Percentiles rank a stretch among this genome's conserved stretches.
Evolutionary conservation across 1,284 basidiomycete species (phyloP).

Genomic region (Laetiporus sulphureus): DNA sequence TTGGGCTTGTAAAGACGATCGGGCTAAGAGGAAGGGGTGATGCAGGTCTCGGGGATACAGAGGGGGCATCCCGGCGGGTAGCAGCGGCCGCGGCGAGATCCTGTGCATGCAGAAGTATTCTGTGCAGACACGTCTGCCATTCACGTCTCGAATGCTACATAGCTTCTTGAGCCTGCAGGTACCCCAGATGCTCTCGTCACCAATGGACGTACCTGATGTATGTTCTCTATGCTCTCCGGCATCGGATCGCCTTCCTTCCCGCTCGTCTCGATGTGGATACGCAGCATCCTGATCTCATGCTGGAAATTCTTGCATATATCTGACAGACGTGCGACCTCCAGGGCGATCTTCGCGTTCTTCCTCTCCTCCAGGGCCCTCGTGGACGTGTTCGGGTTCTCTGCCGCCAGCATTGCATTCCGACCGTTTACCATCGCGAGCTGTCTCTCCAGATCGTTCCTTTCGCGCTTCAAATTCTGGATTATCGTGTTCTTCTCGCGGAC

Average conservation of each 20-base stretch:
- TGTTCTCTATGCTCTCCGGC: no score
- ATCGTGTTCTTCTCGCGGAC: constrained; percentile 51
- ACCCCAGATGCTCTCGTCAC: no score
- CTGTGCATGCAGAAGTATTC: no score
- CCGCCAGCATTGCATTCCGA: neutral
- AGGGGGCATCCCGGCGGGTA: neutral
- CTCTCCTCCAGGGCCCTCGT: constrained; percentile 4
- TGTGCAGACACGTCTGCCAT: no score
- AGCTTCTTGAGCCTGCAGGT: no score
- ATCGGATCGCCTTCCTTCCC: no score
- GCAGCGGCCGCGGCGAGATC: no score
- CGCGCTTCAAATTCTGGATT: constrained; percentile 43
- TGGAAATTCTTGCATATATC: constrained; percentile 33
- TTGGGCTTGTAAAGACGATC: no score
- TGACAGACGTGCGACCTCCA: constrained; percentile 33
- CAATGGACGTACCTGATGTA: no score
- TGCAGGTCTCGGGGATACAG: neutral
- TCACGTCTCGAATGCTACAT: no score
- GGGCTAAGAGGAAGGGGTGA: neutral
- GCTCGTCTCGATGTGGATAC: no score
- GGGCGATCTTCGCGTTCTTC: constrained; percentile 18
- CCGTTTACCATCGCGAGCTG: constrained; percentile 7
- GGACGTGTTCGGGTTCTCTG: constrained; percentile 2
- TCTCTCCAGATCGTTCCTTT: constrained; percentile 26
- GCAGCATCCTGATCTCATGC: constrained; percentile 29